Evolutionary conservation across 768 basidiomycete genomes (phyloP).

Genomic region (Lyophyllum decastes): DNA sequence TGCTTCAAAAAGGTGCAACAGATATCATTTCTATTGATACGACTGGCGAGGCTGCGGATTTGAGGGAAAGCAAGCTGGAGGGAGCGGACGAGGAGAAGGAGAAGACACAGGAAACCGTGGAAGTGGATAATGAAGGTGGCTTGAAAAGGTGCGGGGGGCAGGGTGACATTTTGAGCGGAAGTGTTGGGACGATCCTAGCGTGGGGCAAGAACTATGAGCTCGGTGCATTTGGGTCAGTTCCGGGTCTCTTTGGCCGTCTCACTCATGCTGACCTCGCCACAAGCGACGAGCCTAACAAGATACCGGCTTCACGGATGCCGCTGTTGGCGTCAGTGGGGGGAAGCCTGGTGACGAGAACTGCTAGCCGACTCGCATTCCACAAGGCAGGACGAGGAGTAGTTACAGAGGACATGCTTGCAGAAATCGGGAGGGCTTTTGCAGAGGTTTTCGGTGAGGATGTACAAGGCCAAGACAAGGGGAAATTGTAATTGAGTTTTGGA

Average conservation of each 20-base stretch:
- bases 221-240: constrained; percentile 73
- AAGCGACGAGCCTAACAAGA: constrained; percentile 7
- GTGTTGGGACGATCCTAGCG: constrained; percentile 86
- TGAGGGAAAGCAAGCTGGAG: constrained; percentile 43
- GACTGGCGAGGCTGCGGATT: constrained; percentile 50
- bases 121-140: constrained; percentile 75
- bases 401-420: constrained; percentile 75
- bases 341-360: constrained; percentile 85
- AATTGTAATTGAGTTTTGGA: constrained; percentile 25
- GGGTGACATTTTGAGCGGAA: constrained; percentile 90
- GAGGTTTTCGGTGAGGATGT: constrained; percentile 65
- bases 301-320: constrained; percentile 70
- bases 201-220: constrained; percentile 95
- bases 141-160: constrained; percentile 94
- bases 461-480: constrained; percentile 40
- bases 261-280: not conserved
- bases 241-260: not conserved
- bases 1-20: constrained; percentile 82
- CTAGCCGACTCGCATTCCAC: constrained; percentile 75
- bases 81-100: constrained; percentile 50
- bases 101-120: constrained; percentile 58
- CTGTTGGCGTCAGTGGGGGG: constrained; percentile 84
- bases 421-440: constrained; percentile 67
- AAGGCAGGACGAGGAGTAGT: constrained; percentile 80
- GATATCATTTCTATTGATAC: constrained; percentile 86